Evolutionary conservation across 768 basidiomycete species (phyloP).

Genomic region (Rhodotorula toruloides): DNA sequence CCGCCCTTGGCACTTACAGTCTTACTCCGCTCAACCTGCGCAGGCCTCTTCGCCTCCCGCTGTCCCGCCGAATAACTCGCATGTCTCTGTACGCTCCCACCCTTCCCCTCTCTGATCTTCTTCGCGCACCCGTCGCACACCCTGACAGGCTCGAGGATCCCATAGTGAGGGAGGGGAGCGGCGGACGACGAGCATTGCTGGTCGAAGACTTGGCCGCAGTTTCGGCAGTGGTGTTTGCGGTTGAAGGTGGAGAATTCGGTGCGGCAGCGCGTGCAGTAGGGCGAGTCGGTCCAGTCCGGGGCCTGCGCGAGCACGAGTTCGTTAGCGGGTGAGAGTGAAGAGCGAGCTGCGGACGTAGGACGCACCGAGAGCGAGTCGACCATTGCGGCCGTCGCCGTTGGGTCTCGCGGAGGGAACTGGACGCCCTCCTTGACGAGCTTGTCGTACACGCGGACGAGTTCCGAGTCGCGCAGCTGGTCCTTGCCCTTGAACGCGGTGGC

Average conservation of each 20-base stretch:
- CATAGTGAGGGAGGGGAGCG: constrained; percentile 83
- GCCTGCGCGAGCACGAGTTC: constrained; percentile 46
- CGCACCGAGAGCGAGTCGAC: constrained; percentile 71
- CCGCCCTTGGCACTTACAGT: constrained; percentile 31
- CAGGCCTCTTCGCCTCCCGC: constrained; percentile 49
- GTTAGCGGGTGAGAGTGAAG: constrained; percentile 41
- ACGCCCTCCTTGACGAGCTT: constrained; percentile 65
- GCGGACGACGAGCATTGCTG: constrained; percentile 82
- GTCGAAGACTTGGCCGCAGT: constrained; percentile 95
- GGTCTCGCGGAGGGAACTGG: constrained; percentile 76
- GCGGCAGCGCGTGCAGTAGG: constrained; percentile 88
- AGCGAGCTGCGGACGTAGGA: not conserved
- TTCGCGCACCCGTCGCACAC: constrained; percentile 85
- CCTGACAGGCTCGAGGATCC: constrained; percentile 83
- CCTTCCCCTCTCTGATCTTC: constrained; percentile 53
- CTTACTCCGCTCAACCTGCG: not conserved
- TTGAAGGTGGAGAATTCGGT: constrained; percentile 89
- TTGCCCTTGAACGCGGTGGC: constrained; percentile 72
- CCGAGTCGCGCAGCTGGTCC: constrained; percentile 67
- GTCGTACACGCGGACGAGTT: constrained; percentile 65
- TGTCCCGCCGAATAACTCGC: constrained; percentile 50
- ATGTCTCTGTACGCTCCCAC: constrained; percentile 19
- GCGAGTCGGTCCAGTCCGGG: constrained; percentile 89
- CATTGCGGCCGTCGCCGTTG: constrained; percentile 68
- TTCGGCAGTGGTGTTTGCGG: constrained; percentile 95